phyloP scores from a whole-genome alignment of 1,284 basidiomycete species.

The Sanghuangporus sanghuang region DNA sequence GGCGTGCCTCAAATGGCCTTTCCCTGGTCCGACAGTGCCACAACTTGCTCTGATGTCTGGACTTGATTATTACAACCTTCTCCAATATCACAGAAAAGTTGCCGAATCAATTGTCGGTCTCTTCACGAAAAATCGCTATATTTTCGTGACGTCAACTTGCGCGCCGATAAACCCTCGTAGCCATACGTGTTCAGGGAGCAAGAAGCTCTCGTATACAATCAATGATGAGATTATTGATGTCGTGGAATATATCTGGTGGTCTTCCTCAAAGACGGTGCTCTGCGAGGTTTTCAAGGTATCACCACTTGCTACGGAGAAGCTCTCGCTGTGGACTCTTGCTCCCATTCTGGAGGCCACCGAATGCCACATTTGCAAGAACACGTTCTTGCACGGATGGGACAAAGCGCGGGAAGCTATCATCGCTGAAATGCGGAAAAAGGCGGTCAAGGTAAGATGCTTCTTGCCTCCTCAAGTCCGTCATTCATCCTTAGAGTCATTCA shows the following conservation, averaged over 20 bases:
- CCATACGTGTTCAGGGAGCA: background rate
- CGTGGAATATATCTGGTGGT: background rate
- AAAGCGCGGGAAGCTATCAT: background rate
- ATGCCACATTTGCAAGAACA: background rate
- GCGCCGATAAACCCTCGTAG: background rate
- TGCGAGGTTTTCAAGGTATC: background rate
- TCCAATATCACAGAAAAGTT: conserved; percentile 2
- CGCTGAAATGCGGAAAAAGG: background rate
- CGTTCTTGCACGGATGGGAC: background rate
- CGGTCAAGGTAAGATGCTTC: background rate
- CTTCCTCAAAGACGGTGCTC: background rate
- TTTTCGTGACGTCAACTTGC: background rate
- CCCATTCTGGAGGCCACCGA: background rate
- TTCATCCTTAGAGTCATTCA: background rate
- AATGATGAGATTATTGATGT: background rate
- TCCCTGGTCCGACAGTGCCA: conserved; percentile 1
- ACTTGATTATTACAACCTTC: background rate
- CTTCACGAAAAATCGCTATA: background rate
- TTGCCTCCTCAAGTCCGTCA: background rate
- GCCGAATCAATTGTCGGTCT: background rate
- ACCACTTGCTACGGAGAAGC: background rate
- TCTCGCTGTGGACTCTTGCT: background rate
- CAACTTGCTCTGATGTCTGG: background rate
- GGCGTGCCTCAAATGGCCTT: conserved; percentile 1
- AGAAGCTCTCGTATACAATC: background rate